phyloP scores from a whole-genome alignment of 1,139 yeast species.

The Geotrichum macrosporum region DNA sequence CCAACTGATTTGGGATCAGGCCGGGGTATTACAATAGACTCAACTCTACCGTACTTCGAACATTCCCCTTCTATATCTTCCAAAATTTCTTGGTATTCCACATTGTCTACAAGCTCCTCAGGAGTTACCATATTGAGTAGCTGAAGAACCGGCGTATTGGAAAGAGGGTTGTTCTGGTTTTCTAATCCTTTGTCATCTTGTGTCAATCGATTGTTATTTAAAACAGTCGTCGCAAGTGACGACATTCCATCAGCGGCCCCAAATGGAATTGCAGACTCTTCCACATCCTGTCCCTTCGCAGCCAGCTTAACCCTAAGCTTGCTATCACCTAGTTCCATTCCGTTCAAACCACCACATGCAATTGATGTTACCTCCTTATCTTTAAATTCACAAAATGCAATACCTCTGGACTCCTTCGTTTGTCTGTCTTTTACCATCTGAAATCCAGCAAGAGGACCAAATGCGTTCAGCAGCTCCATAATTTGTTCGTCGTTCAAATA shows the following conservation, averaged over 20 bases:
- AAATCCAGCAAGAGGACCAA: constrained; percentile 40
- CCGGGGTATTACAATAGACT: constrained; percentile 58
- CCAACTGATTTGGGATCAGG: constrained; percentile 51
- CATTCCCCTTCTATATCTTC: constrained; percentile 55
- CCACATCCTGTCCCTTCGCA: constrained; percentile 36
- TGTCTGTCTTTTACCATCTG: constrained; percentile 38
- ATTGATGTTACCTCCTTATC: constrained; percentile 31
- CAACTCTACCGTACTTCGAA: constrained; percentile 50
- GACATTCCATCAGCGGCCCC: constrained; percentile 29
- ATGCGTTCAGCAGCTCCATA: constrained; percentile 38
- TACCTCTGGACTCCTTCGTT: constrained; percentile 40
- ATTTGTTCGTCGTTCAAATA: constrained; percentile 41
- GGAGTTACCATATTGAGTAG: constrained; percentile 63
- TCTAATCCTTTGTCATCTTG: not conserved
- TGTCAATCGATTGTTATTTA: constrained; percentile 14
- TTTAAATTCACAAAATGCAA: constrained; percentile 44
- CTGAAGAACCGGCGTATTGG: constrained; percentile 51
- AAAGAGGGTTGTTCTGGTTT: constrained; percentile 10
- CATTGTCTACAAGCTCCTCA: constrained; percentile 55
- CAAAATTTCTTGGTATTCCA: constrained; percentile 47
- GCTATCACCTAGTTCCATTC: constrained; percentile 36
- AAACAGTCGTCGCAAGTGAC: constrained; percentile 22
- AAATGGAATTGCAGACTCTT: constrained; percentile 28
- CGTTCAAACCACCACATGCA: constrained; percentile 35
- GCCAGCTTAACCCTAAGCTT: constrained; percentile 37